Evolutionary conservation across 805 yeast genomes (phyloP).

Genomic region (Candida vartiovaarae): DNA sequence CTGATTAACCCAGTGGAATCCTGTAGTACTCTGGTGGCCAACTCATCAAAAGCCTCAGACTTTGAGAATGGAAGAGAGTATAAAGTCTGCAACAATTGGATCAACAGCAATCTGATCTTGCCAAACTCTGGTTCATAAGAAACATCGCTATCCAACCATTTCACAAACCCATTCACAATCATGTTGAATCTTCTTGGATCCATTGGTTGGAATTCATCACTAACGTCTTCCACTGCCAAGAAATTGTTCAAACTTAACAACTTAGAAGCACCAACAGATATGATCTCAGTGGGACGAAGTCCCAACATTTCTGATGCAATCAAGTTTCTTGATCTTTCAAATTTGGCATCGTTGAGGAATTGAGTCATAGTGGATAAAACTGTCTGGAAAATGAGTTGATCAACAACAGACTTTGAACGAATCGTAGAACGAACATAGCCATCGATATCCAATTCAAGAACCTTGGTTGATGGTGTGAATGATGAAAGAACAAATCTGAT

Average conservation of each 20-base stretch:
- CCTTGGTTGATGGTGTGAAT: conserved; percentile 15
- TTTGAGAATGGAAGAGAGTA: conserved; percentile 16
- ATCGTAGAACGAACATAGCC: conserved; percentile 27
- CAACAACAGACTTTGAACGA: conserved; percentile 28
- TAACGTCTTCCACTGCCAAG: conserved; percentile 24
- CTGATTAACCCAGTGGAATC: conserved; percentile 39
- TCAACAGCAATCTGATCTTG: conserved; percentile 34
- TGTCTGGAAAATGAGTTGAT: conserved; percentile 22
- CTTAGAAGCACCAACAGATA: conserved; percentile 36
- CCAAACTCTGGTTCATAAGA: conserved; percentile 52
- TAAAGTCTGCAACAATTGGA: conserved; percentile 41
- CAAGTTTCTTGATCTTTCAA: conserved; percentile 50
- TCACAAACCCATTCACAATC: conserved; percentile 45
- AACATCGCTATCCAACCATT: conserved; percentile 57
- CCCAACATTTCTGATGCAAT: conserved; percentile 64
- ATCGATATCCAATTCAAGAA: conserved; percentile 25
- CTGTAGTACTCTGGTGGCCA: conserved; percentile 32
- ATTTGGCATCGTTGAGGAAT: conserved; percentile 28
- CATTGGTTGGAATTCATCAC: conserved; percentile 17
- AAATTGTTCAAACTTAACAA: conserved; percentile 41
- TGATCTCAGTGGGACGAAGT: conserved; percentile 34
- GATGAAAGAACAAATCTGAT: conserved; percentile 27
- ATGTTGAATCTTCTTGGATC: conserved; percentile 41
- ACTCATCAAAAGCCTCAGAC: conserved; percentile 30
- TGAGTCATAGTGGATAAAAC: conserved; percentile 30